A percentile compares a stretch with the other conserved stretches of the same genome.
Conservation (phyloP, 2,329 filamentous ascomycete genomes). For the Talaromyces sp. region DNA sequence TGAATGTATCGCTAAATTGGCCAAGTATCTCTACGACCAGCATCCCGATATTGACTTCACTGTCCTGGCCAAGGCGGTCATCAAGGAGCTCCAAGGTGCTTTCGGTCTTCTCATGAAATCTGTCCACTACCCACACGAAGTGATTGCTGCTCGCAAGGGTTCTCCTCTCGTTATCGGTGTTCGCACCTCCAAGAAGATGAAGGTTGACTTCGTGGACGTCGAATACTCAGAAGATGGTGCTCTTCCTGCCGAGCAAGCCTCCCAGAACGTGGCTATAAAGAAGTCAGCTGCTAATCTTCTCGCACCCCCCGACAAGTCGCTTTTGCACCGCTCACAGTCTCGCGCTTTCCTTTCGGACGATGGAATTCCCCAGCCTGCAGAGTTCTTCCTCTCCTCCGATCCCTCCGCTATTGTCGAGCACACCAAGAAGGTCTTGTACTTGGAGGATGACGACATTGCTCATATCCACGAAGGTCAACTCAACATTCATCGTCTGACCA, state of each 20-base stretch:
- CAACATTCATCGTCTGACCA: constrained; percentile 97
- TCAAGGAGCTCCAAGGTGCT: constrained; percentile 95
- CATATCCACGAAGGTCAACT: constrained; percentile 98
- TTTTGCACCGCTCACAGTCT: constrained; percentile 96
- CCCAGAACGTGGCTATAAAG: constrained; percentile 95
- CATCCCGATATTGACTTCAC: constrained; percentile 95
- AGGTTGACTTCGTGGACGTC: constrained; percentile 99
- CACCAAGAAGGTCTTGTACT: constrained; percentile 99
- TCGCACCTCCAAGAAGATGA: constrained; percentile 97
- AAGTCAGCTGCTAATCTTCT: constrained; percentile 73
- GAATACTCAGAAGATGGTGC: constrained; percentile 89
- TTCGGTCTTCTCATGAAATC: constrained; percentile 98
- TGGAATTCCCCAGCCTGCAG: constrained; percentile 93
- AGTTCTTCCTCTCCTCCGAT: constrained; percentile 99
- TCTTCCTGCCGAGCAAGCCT: constrained; percentile 87
- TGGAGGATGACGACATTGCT: constrained; percentile 98
- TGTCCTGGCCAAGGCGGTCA: constrained; percentile 92
- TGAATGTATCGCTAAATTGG: constrained; percentile 97
- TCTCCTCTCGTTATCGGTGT: constrained; percentile 97
- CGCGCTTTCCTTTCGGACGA: constrained; percentile 98
- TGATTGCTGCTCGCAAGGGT: constrained; percentile 96
- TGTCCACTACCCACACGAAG: constrained; percentile 95
- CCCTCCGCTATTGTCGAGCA: constrained; percentile 98
- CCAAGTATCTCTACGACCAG: constrained; percentile 96
- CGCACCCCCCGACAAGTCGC: constrained; percentile 91